Percentiles rank a stretch among this genome's conserved stretches.
Conservation (phyloP, 306 rosid genomes). For the Fragaria vesca region DNA sequence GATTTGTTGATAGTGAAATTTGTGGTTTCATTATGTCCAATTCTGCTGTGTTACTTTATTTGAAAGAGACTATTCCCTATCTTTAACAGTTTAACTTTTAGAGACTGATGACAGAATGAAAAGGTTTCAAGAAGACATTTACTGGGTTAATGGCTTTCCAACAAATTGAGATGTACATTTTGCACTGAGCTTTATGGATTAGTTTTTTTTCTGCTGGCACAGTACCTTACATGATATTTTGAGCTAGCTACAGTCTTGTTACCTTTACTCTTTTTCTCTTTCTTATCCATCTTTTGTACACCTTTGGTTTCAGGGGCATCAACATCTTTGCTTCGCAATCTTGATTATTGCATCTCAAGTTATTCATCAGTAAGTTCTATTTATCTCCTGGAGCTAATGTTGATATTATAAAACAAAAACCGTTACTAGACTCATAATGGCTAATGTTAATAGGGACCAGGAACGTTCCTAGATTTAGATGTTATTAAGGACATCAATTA, state of each 20-base stretch:
- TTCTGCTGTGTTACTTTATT: background rate
- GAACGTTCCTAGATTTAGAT: background rate
- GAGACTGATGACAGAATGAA: background rate
- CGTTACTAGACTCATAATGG: background rate
- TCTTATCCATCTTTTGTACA: conserved; percentile 21
- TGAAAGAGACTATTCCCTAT: background rate
- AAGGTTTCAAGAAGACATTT: background rate
- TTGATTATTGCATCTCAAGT: conserved; percentile 91
- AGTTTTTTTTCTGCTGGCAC: background rate
- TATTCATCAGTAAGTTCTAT: conserved; percentile 78
- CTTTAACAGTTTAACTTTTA: background rate
- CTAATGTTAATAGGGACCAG: background rate
- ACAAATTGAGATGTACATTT: background rate
- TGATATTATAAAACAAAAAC: background rate
- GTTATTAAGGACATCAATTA: background rate
- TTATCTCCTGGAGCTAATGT: conserved; percentile 15
- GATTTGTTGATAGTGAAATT: background rate
- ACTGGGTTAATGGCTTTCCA: background rate
- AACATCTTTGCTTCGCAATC: conserved; percentile 90
- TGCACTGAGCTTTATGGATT: background rate
- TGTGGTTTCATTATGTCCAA: background rate
- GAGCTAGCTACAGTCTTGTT: background rate
- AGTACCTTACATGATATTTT: background rate
- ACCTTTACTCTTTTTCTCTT: background rate
- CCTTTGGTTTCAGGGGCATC: conserved; percentile 69